A percentile compares a stretch with the other conserved stretches of the same genome.
Evolutionary conservation across 441 rosid genomes (phyloP).

Genomic region (Corymbia citriodora): DNA sequence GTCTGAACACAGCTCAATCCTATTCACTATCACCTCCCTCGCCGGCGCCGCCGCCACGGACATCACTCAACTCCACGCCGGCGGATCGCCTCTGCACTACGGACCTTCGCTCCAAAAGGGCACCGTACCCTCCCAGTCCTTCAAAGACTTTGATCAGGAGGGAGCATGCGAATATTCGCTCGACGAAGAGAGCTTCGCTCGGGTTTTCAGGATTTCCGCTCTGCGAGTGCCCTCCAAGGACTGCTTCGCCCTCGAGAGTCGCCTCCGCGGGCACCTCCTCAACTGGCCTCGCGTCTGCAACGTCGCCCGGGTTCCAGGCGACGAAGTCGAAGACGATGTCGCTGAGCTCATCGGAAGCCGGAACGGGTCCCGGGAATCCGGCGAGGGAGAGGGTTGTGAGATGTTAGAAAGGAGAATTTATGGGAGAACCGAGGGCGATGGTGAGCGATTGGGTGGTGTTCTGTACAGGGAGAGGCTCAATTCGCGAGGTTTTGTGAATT

Average conservation of each 20-base stretch:
- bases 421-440: constrained; percentile 48
- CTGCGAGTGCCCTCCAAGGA: constrained; percentile 69
- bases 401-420: constrained; percentile 36
- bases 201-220: constrained; percentile 62
- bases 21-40: constrained; percentile 10
- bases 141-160: constrained; percentile 10
- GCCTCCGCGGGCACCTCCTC: constrained; percentile 87
- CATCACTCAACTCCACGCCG: not conserved
- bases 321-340: constrained; percentile 53
- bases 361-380: not conserved
- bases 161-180: constrained; percentile 14
- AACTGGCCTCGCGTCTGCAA: constrained; percentile 88
- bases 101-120: constrained; percentile 84
- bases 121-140: constrained; percentile 16
- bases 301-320: constrained; percentile 82
- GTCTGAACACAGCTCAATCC: constrained; percentile 13
- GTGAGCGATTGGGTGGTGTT: constrained; percentile 47
- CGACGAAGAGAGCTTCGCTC: constrained; percentile 50
- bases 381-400: constrained; percentile 20
- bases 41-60: constrained; percentile 8
- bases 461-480: constrained; percentile 68
- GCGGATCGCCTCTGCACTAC: constrained; percentile 23
- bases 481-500: constrained; percentile 54
- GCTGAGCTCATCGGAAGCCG: constrained; percentile 25
- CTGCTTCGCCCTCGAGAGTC: constrained; percentile 65